Base-by-base conservation (phyloP, 2,329 filamentous ascomycete genomes). In the Sporothrix brunneoviolacea region DNA sequence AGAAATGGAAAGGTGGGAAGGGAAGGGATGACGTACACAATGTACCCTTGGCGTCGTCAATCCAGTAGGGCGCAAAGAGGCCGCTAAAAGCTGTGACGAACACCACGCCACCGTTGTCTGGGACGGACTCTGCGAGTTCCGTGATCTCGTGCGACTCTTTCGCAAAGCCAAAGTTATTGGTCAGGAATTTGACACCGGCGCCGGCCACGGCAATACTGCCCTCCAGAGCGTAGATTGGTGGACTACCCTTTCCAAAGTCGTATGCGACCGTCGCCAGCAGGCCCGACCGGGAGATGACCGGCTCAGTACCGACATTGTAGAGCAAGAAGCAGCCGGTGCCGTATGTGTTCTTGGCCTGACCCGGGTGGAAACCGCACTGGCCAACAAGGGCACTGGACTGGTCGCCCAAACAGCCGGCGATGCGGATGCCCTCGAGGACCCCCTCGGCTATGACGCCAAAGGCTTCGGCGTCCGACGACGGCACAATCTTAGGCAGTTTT, bases 61-160 rank as follows among this genome's bases (percentile, higher is more conserved):
- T 91, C 90, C 90, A 95, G 68, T 95, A 95, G 0, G 90, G 90
- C 1, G 90, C 90, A 64, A 95, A 95, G 3, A 95, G 76, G 48
- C 90, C 90, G 65, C 85, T 90, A 65, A 95, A 95, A 1, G 90
- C 90, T 3, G 90, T 95, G 54, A 95, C 90, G 60, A 95, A 83
- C 16, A 91, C 80, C 49, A 90, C 84, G 8, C 90, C 90, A 50
- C 89, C 90, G 54, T 86, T 94, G 65, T 95, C 85, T 3, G 70
- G 59, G 8, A 81, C 77, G 0, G 70, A 72, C 59, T 70, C 68
- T 27, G 77, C 77, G 28, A 82, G 66, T 46, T 70, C 66, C 19
- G 70, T 75, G 49, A 80, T 73, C 53, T 74, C 68, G 52, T 68
- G 67, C 3, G 76, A 70, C 49, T 73, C 67, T 4, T 70, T 65